Percentiles rank a stretch among this genome's conserved stretches.
phyloP scores from a whole-genome alignment of 2,329 filamentous ascomycete species.

The Sphaerulina musiva region DNA sequence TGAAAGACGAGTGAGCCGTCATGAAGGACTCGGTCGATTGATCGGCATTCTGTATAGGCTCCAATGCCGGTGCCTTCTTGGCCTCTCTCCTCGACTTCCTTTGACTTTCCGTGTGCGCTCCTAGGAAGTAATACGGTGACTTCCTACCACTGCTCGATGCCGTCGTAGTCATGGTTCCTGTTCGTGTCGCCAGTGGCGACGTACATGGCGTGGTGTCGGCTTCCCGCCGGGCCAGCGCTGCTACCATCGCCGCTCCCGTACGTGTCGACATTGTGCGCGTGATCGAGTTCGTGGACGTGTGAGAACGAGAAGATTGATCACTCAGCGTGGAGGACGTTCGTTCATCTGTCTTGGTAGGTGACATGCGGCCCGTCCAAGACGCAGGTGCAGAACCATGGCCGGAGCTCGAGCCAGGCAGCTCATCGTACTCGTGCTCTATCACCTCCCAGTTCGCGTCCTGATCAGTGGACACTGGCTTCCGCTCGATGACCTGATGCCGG shows the following conservation, averaged over 20 bases:
- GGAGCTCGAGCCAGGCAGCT: slow-evolving; percentile 2
- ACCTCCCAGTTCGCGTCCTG: slow-evolving; percentile 28
- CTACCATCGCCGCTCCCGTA: slow-evolving; percentile 36
- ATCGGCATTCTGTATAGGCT: slow-evolving; percentile 13
- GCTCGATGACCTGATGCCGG: slow-evolving; percentile 10
- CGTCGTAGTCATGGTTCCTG: slow-evolving; percentile 24
- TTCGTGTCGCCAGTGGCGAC: slow-evolving; percentile 20
- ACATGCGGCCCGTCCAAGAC: slow-evolving; percentile 34
- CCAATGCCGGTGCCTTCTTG: not conserved
- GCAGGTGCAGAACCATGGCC: not conserved
- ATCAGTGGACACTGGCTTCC: slow-evolving; percentile 19
- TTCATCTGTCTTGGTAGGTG: slow-evolving; percentile 49
- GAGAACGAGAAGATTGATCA: slow-evolving; percentile 44
- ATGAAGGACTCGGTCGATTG: slow-evolving; percentile 43
- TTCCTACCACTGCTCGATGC: slow-evolving; percentile 33
- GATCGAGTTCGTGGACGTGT: slow-evolving; percentile 39
- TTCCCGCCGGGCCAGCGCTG: slow-evolving; percentile 22
- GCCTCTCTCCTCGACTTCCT: slow-evolving; percentile 1
- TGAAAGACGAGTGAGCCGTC: slow-evolving; percentile 46
- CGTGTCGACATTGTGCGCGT: slow-evolving; percentile 42
- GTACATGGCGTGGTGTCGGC: slow-evolving; percentile 7
- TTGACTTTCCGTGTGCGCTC: slow-evolving; percentile 11
- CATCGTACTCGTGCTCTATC: slow-evolving; percentile 17
- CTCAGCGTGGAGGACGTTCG: slow-evolving; percentile 53
- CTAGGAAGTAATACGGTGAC: slow-evolving; percentile 26